phyloP scores from a whole-genome alignment of 208 protist genomes.

The Acanthamoeba lenticulata region DNA sequence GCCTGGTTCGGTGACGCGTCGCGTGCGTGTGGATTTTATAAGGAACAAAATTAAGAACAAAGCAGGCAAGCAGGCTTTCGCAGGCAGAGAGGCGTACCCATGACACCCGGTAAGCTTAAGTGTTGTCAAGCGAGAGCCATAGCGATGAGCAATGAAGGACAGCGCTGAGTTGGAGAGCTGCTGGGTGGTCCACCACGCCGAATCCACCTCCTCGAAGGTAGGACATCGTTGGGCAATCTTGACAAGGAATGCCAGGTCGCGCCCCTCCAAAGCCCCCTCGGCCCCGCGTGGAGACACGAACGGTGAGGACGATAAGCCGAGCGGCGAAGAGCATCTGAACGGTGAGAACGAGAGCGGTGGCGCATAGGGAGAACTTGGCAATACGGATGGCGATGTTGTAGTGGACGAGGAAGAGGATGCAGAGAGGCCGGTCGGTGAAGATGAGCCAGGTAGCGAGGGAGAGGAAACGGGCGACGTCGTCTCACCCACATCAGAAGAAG shows the following conservation, averaged over 20 bases:
- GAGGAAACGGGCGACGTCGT: neutral
- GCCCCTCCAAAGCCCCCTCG: neutral
- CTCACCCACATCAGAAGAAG: no score
- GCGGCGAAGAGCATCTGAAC: neutral
- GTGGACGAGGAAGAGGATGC: no score
- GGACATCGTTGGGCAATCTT: neutral
- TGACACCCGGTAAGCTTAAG: neutral
- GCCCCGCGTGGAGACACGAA: neutral
- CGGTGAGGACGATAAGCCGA: neutral
- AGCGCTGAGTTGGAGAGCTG: conserved; percentile 4
- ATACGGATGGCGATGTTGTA: no score
- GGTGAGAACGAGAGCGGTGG: neutral
- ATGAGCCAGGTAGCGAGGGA: neutral
- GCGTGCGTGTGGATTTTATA: no score
- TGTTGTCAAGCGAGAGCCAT: neutral
- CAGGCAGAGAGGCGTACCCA: no score
- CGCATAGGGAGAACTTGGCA: no score
- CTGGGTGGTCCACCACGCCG: conserved; percentile 1
- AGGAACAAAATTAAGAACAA: no score
- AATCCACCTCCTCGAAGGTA: neutral
- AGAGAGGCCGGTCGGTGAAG: neutral
- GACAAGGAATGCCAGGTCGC: neutral
- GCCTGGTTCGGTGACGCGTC: neutral
- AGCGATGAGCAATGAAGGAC: neutral
- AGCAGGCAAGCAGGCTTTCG: no score